Evolutionary conservation across 1,284 basidiomycete genomes (phyloP).

Genomic region (Neolentinus lepideus): DNA sequence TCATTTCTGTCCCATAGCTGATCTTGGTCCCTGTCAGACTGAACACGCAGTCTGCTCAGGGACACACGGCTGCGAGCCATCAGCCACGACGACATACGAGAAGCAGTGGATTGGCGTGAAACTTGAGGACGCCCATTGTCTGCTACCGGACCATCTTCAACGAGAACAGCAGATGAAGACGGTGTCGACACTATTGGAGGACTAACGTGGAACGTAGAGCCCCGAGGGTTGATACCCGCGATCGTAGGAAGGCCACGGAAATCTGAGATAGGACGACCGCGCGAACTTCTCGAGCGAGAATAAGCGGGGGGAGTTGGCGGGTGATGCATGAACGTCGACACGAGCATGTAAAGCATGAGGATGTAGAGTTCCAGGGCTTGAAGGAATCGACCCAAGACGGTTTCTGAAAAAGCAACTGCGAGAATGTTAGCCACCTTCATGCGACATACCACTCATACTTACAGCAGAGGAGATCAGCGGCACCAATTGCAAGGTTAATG

Average conservation of each 20-base stretch:
- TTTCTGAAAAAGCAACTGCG: conserved; percentile 63
- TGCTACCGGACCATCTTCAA: conserved; percentile 9
- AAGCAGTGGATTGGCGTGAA: conserved; percentile 5
- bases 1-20: conserved; percentile 27
- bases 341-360: conserved; percentile 48
- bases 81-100: conserved; percentile 15
- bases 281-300: not conserved
- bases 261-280: conserved; percentile 13
- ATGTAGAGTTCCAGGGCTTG: conserved; percentile 62
- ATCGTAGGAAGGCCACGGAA: conserved; percentile 17
- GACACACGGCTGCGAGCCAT: conserved; percentile 6
- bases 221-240: conserved; percentile 11
- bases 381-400: conserved; percentile 61
- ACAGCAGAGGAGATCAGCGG: conserved; percentile 56
- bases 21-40: conserved; percentile 10
- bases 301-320: conserved; percentile 10
- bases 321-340: conserved; percentile 38
- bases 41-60: conserved; percentile 9
- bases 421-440: conserved; percentile 7
- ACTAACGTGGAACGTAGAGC: conserved; percentile 23
- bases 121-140: not conserved
- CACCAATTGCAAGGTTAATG: conserved; percentile 43
- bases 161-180: conserved; percentile 10
- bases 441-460: conserved; percentile 23
- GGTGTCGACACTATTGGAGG: conserved; percentile 21